Evolutionary conservation across 2,329 filamentous ascomycete genomes (phyloP).

Genomic region (Coniochaeta hoffmannii): DNA sequence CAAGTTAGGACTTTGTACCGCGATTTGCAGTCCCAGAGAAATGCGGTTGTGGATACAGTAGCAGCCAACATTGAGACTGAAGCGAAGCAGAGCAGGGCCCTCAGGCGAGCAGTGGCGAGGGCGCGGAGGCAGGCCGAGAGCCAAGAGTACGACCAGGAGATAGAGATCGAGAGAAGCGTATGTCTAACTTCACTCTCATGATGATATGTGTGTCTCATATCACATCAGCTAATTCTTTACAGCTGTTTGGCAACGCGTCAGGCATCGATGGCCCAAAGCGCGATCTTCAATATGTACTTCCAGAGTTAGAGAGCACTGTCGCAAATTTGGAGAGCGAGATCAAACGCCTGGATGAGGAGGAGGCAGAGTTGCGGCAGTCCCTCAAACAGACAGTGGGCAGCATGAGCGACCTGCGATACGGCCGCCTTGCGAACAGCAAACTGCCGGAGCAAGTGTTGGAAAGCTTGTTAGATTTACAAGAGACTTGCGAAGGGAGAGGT

Average conservation of each 20-base stretch:
- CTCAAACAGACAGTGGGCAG: constrained; percentile 61
- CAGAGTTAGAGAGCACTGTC: constrained; percentile 61
- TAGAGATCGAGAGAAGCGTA: constrained; percentile 55
- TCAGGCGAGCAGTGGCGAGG: constrained; percentile 50
- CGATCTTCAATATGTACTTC: constrained; percentile 55
- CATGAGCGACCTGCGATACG: constrained; percentile 77
- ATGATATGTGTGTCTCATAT: background rate
- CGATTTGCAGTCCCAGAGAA: constrained; percentile 69
- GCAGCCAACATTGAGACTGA: constrained; percentile 59
- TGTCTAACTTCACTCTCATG: constrained; percentile 13
- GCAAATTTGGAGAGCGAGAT: constrained; percentile 62
- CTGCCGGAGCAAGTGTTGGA: constrained; percentile 60
- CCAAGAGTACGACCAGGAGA: constrained; percentile 53
- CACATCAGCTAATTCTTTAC: constrained; percentile 7
- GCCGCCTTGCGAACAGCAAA: constrained; percentile 59
- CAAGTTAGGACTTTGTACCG: constrained; percentile 67
- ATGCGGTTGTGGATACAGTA: constrained; percentile 60
- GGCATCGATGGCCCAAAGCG: constrained; percentile 46
- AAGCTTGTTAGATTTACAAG: constrained; percentile 56
- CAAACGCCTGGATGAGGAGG: constrained; percentile 55
- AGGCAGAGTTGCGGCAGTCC: constrained; percentile 48
- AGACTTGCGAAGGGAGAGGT: constrained; percentile 45
- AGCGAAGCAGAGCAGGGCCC: constrained; percentile 48
- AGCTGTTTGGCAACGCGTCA: constrained; percentile 47
- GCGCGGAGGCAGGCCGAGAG: constrained; percentile 43